These are phyloP conservation scores for Fraxinus anomala DNA, from an alignment of 257 asterid species.

Conservation along the genomic window DNA sequence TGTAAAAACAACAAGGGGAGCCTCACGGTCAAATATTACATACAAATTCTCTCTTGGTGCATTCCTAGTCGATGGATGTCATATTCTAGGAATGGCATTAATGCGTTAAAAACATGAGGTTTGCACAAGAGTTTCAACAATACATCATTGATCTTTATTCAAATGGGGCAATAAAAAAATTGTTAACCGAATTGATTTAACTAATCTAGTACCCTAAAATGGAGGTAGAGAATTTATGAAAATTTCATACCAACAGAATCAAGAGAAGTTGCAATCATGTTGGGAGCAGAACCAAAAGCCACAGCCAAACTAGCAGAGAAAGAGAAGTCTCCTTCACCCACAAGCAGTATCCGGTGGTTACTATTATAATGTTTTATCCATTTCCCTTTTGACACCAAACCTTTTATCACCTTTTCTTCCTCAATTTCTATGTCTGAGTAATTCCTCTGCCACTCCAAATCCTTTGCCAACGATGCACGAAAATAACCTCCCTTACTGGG, in stretches of 20 bases:
- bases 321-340: conserved; percentile 50
- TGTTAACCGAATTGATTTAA: no score
- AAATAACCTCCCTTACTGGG: background rate
- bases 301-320: conserved; percentile 34
- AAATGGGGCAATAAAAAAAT: no score
- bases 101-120: no score
- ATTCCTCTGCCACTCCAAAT: background rate
- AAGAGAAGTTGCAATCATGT: conserved; percentile 44
- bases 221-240: no score
- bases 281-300: conserved; percentile 32
- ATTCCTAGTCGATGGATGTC: no score
- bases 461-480: background rate
- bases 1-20: background rate
- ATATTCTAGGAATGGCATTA: no score
- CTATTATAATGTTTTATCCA: conserved; percentile 40
- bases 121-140: no score
- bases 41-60: no score
- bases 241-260: conserved; percentile 29
- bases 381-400: conserved; percentile 10
- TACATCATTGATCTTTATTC: no score
- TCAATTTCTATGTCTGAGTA: background rate
- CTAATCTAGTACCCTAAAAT: no score
- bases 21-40: no score
- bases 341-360: conserved; percentile 33
- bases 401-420: background rate